A percentile compares a stretch with the other conserved stretches of the same genome.
Evolutionary conservation across 2,329 filamentous ascomycete genomes (phyloP).

Genomic region (Alternaria triticina): DNA sequence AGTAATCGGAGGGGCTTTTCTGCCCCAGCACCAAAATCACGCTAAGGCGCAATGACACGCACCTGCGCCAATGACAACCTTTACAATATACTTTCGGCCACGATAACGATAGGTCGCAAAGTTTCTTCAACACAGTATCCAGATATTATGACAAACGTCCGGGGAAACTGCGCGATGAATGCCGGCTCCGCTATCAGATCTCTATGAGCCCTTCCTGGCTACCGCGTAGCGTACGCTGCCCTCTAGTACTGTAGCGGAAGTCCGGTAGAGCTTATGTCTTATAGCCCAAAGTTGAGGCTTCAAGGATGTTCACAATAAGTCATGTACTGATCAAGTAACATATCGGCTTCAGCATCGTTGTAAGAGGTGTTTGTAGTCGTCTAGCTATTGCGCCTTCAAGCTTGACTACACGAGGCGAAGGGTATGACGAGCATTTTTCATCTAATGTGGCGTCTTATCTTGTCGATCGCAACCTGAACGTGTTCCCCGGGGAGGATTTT

Average conservation of each 20-base stretch:
- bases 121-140: background rate
- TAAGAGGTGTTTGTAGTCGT: background rate
- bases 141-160: background rate
- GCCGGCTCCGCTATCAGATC: slow-evolving; percentile 12
- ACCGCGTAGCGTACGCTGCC: slow-evolving; percentile 1
- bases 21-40: background rate
- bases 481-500: background rate
- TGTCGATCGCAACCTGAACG: background rate
- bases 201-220: slow-evolving; percentile 6
- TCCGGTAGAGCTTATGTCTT: background rate
- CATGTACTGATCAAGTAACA: background rate
- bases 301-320: background rate
- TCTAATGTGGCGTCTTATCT: background rate
- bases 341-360: accelerated
- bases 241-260: background rate
- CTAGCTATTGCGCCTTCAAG: background rate
- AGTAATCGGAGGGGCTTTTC: slow-evolving; percentile 2
- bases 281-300: background rate
- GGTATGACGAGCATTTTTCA: background rate
- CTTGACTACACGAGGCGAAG: background rate
- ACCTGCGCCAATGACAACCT: background rate
- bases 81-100: background rate
- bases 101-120: slow-evolving; percentile 3
- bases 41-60: slow-evolving; percentile 3
- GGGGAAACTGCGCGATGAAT: background rate